Evolutionary conservation across 129 eudicot species (phyloP), one percentile per base, ranked within the genome.

Genomic region (Dittrichia graveolens): DNA sequence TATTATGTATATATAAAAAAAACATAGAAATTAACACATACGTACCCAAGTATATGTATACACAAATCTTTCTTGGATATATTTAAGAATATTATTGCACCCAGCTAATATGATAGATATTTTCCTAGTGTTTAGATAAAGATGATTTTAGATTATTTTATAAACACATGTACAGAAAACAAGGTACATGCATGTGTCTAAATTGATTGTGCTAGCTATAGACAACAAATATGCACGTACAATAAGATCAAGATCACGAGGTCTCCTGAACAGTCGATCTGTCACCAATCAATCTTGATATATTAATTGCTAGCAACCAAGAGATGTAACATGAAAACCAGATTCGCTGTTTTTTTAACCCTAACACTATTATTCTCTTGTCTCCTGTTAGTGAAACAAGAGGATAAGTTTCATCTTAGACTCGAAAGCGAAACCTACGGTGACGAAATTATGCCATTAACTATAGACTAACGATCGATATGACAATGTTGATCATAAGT

Each of bases 361-460:
- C 38, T 12, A 59, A 37, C 65, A 24, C 62, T 39, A 3, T 56
- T 56, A 56, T n/a, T 24, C 66, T 13, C 39, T 37, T 60, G 66
- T 60, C 66, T 38, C 66, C 46, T 37, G 12, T 45, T 7, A 58
- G 42, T 37, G 50, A 55, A 66, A 75, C 80, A 75, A 56, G 70
- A 48, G 48, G 67, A 60, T 67, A 55, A 46, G 40, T 16, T 16
- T 72, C 35, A 3, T 34, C 8, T 49, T 40, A 61, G n/a, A 58
- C 66, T 44, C 35, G 49, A 75, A 65, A 57, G 42, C 18, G 44
- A 65, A 13, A 55, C 34, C 14, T 71, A 56, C 42, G 16, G 37
- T 43, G 2, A 18, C 3, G 6, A 18, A 12, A 43, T 43, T 43
- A 43, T 5, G 2, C 47, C 7, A 7, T 43, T 9, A 43, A 7